Base-by-base conservation (phyloP, 2,329 filamentous ascomycete genomes). In the Lachnellula cervina region DNA sequence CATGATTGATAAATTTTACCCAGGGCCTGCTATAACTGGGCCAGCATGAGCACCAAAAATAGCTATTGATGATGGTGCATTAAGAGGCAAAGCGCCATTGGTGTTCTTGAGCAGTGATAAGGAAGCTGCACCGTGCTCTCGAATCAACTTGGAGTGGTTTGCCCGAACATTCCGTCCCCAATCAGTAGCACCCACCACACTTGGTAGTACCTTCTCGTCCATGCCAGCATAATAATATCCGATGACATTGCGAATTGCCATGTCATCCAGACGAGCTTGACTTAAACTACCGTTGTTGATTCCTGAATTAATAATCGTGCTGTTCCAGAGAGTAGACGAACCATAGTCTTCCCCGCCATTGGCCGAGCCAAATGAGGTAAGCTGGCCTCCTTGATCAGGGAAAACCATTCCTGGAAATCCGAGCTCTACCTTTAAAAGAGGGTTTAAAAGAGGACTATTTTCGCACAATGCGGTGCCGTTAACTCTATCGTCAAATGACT, bases 101-200 rank as follows among this genome's bases (percentile, higher is more conserved):
- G 71, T 77, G 72, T 97, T 97, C 80, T 97, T 97, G 61, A 97
- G 77, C 13, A 97, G 77, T 7, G 97, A 90, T 3, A 86, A 81
- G 60, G 80, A 76, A 58, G 82, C 77, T 49, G 80, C 69, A 14
- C 77, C 76, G 34, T 80, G 66, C 16, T 77, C 72, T 43, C 79
- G 72, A 14, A 87, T 80, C 62, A 88, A 83, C 34, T 82, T 76
- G 64, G 82, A 83, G 68, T 87, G 79, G 62, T 81, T 73, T 61
- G 80, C 77, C 59, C 80, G 76, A 2, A 80, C 80, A 59, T 80
- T 80, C 16, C 45, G 49, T 16, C 56, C 57, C 14, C 90, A 88
- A 63, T 84, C 78, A 73, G 96, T 88, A 74, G 89, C 89, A 64
- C 86, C 87, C 73, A 96, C 96, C 77, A 90, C 96, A 70, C 88